phyloP scores from a whole-genome alignment of 257 asterid species.

The Fraxinus excelsior region DNA sequence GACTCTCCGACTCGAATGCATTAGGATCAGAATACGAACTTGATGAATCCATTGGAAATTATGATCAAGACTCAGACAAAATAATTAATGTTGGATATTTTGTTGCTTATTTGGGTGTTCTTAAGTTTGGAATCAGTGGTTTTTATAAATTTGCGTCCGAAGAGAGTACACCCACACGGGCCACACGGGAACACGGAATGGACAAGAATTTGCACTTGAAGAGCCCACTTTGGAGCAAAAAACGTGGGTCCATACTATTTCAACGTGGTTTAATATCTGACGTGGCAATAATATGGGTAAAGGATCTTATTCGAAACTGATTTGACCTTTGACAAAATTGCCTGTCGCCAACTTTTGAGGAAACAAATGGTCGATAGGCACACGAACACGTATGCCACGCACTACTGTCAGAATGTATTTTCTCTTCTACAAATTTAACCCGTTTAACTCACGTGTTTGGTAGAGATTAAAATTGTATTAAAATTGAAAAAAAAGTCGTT shows the following conservation, averaged over 20 bases:
- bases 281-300: no score
- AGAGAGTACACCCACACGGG: neutral
- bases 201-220: neutral
- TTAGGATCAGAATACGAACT: neutral
- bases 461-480: no score
- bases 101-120: neutral
- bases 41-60: neutral
- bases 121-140: no score
- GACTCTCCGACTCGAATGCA: neutral
- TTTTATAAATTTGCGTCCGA: neutral
- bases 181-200: neutral
- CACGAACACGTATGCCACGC: constrained; percentile 7
- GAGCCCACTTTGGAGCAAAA: neutral
- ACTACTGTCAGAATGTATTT: neutral
- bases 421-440: no score
- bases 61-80: neutral
- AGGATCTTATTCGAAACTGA: neutral
- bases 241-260: neutral
- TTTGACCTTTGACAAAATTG: neutral
- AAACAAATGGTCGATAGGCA: neutral
- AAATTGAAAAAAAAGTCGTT: no score
- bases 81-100: neutral
- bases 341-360: neutral
- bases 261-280: neutral
- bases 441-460: no score